Base-by-base conservation (phyloP, 495 filamentous ascomycete genomes). In the Extremus antarcticus region DNA sequence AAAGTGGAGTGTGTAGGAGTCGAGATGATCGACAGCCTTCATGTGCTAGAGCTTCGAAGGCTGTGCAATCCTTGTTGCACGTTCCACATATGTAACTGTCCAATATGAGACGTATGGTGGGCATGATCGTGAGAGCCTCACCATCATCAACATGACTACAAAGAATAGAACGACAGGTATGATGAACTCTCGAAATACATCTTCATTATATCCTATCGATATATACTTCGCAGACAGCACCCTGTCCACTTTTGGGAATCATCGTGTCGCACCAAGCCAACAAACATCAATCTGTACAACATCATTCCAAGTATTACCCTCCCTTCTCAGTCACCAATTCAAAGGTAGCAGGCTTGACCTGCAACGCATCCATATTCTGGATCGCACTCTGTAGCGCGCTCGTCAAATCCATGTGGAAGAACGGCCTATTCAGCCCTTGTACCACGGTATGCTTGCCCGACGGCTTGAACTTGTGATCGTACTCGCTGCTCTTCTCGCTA, bases 391-490 rank as follows among this genome's bases (percentile, higher is more conserved):
- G 85, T 63, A 97, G 65, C 22, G 92, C 92, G 63, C 86, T 91
- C 15, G 90, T 95, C 24, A 98, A 68, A 66, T 98, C 92, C 54
- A 94, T 81, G 63, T 98, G 94, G 80, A 98, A 97, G 59, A 95
- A 78, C 45, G 92, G 92, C 62, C 88, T 70, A 70, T 92, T 90
- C 54, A 95, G 73, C 43, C 92, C 87, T 58, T 88, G 86, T 38
- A 96, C 84, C 13, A 86, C 74, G 1, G 85, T 87, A 32, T 67
- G 71, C 51, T 74, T 72, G 65, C 70, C 74, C 43, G 65, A 57
- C 29, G 7, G n/a, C 15, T 66, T 73, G 29, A 80, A 62, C 57
- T 75, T 69, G 25, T 69, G 72, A 40, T 78, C 65, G 53, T 78
- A 53, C n/a, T 69, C 65, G 39, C 52, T 53, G 19, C 56, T 59